phyloP scores from a whole-genome alignment of 2,329 filamentous ascomycete genomes.

The Tetracladium maxilliforme region DNA sequence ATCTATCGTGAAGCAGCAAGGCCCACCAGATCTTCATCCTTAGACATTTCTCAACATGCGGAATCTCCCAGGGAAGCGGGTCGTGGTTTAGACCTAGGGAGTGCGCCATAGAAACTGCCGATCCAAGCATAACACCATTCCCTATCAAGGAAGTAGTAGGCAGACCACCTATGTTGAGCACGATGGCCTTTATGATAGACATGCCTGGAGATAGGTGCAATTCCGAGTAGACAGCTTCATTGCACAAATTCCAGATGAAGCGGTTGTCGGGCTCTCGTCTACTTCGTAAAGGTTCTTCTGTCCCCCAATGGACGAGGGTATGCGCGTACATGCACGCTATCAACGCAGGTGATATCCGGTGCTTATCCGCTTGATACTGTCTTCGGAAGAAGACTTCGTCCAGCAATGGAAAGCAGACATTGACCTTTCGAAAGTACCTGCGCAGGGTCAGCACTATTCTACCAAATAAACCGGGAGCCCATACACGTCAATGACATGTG shows the following conservation, averaged over 20 bases:
- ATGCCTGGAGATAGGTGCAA: conserved; percentile 42
- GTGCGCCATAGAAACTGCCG: conserved; percentile 34
- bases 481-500: conserved; percentile 33
- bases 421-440: conserved; percentile 39
- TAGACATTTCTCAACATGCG: conserved; percentile 30
- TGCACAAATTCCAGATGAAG: conserved; percentile 48
- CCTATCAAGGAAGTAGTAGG: conserved; percentile 45
- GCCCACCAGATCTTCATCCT: conserved; percentile 42
- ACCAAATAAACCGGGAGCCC: conserved; percentile 9
- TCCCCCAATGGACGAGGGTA: conserved; percentile 40
- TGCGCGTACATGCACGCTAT: conserved; percentile 42
- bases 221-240: conserved; percentile 42
- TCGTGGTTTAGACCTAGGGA: conserved; percentile 38
- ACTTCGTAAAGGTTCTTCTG: conserved; percentile 23
- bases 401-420: conserved; percentile 45
- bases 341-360: conserved; percentile 37
- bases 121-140: conserved; percentile 33
- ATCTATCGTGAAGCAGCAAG: conserved; percentile 36
- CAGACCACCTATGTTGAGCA: conserved; percentile 43
- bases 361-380: conserved; percentile 26
- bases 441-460: conserved; percentile 3
- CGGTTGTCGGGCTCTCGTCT: conserved; percentile 39
- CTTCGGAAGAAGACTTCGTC: conserved; percentile 37
- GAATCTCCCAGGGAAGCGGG: conserved; percentile 35
- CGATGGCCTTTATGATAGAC: conserved; percentile 38